Percentiles rank a stretch among this genome's conserved stretches.
Conservation (phyloP, 306 rosid genomes). For the Pterocarpus macrocarpus region DNA sequence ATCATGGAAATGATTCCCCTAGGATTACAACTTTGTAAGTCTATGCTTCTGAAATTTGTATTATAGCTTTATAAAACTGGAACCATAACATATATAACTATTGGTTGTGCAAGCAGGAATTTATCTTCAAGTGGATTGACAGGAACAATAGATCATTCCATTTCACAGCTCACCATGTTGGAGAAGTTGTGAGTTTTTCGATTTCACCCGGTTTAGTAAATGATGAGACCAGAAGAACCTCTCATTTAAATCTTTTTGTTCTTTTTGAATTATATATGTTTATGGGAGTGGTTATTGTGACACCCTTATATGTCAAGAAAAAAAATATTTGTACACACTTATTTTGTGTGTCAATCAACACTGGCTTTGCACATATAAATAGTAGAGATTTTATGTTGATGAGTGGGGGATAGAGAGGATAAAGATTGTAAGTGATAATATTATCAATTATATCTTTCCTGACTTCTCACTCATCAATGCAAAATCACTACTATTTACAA, state of each 20-base stretch:
- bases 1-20: constrained; percentile 19
- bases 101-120: constrained; percentile 46
- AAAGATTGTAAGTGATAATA: too few relatives aligned
- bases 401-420: too few relatives aligned
- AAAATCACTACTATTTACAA: too few relatives aligned
- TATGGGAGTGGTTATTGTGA: too few relatives aligned
- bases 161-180: constrained; percentile 52
- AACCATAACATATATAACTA: not conserved
- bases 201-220: not conserved
- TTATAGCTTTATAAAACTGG: constrained; percentile 7
- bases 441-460: too few relatives aligned
- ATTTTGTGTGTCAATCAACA: too few relatives aligned
- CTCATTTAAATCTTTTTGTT: not conserved
- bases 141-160: constrained; percentile 49
- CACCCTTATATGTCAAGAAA: too few relatives aligned
- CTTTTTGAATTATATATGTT: too few relatives aligned
- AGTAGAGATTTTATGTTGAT: too few relatives aligned
- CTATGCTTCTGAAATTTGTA: not conserved
- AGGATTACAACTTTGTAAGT: constrained; percentile 62
- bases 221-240: not conserved
- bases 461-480: too few relatives aligned
- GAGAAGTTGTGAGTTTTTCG: constrained; percentile 53
- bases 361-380: too few relatives aligned
- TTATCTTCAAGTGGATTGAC: constrained; percentile 58
- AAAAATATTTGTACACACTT: too few relatives aligned